Evolutionary conservation across 2,329 filamentous ascomycete species (phyloP), one percentile per base, ranked within the genome.

Genomic region (Aspergillus aculeatinus): DNA sequence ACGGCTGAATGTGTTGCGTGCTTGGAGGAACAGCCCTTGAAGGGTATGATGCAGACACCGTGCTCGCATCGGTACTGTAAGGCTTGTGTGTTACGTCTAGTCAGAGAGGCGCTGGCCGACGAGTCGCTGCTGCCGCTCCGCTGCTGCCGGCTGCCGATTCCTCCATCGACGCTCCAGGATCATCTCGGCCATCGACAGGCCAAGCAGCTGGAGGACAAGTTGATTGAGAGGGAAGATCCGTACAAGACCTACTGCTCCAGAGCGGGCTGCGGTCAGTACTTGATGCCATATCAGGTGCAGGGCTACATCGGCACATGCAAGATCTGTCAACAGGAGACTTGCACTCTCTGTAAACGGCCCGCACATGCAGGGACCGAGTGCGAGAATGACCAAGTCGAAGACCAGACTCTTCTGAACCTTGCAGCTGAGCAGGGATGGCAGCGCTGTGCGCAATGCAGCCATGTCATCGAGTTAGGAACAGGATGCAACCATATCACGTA

Each of bases 361-460:
- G 57, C 52, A 11, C 69, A 73, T 55, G 33, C 23, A 1, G 56
- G 64, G 6, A 60, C 67, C 35, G n/a, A 23, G 29, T 76, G 72
- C 51, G 67, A 65, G 2, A 54, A 70, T 2, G 67, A 71, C 39
- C 50, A 66, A n/a, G 63, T 72, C 48, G 67, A 67, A 16, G 33
- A 35, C 12, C 11, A 35, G 14, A 16, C 33, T 35, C 52, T 73
- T n/a, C 77, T 91, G 4, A 82, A 85, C 54, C 81, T 89, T 60
- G 88, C 87, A 6, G 85, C 87, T 65, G 80, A 87, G 27, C 81
- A 87, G 55, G 89, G 89, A 25, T 93, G 89, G 88, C 88, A 91
- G 73, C 82, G 86, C 51, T 96, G 91, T 73, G 88, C 87, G 71
- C 87, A 82, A 63, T 96, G 92, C 77, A 85, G 83, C 64, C 81